These are phyloP conservation scores for Cerrena zonata DNA, from an alignment of 1,284 basidiomycete genomes.

Conservation along the genomic window DNA sequence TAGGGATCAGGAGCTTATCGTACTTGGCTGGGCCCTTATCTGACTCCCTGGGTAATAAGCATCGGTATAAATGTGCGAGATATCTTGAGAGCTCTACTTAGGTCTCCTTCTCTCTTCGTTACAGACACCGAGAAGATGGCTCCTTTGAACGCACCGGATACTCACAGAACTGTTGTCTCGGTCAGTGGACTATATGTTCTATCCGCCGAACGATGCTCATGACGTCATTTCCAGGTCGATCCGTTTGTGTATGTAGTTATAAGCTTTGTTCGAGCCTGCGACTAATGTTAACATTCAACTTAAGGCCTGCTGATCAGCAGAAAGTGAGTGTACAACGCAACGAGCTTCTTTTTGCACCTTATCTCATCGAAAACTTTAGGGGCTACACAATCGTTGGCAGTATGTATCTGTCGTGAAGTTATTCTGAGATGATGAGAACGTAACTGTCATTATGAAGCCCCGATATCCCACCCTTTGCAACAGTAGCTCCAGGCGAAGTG, in stretches of 20 bases:
- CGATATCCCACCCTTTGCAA: slow-evolving; percentile 59
- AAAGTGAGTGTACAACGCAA: slow-evolving; percentile 35
- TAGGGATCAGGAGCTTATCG: no score
- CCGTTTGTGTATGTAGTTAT: slow-evolving; percentile 47
- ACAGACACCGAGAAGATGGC: no score
- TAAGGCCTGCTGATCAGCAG: slow-evolving; percentile 56
- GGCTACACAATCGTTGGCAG: slow-evolving; percentile 72
- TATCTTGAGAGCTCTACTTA: no score
- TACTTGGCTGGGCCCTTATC: no score
- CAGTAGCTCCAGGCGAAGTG: slow-evolving; percentile 63
- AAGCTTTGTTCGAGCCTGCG: neutral
- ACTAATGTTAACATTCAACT: neutral
- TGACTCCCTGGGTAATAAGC: no score
- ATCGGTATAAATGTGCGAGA: no score
- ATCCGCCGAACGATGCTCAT: slow-evolving; percentile 47
- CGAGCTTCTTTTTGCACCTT: neutral
- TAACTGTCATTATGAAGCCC: slow-evolving; percentile 37
- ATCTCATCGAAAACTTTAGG: slow-evolving; percentile 29
- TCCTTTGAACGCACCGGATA: slow-evolving; percentile 31
- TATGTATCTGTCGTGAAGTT: slow-evolving; percentile 38
- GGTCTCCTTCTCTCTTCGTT: no score
- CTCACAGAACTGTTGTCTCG: slow-evolving; percentile 23
- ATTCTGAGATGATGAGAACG: no score
- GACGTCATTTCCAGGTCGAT: slow-evolving; percentile 42
- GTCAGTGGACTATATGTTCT: slow-evolving; percentile 25